Percentiles rank a stretch among this genome's conserved stretches.
Conservation (phyloP, 2,329 filamentous ascomycete species). For the Penicillium sp. region DNA sequence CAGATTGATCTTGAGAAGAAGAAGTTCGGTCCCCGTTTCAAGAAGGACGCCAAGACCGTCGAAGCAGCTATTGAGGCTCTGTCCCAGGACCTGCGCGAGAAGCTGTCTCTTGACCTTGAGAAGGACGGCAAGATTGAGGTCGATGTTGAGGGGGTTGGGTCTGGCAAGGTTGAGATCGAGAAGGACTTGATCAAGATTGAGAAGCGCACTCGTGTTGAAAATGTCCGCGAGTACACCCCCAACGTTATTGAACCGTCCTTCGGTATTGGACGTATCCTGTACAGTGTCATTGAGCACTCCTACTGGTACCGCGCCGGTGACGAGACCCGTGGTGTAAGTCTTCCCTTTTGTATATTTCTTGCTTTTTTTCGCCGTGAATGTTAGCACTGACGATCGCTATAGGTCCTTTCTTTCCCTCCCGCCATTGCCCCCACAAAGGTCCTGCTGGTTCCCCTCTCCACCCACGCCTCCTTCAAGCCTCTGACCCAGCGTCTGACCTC, state of each 20-base stretch:
- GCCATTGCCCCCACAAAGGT: constrained; percentile 92
- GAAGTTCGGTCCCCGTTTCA: constrained; percentile 92
- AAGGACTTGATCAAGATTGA: constrained; percentile 80
- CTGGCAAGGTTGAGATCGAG: constrained; percentile 73
- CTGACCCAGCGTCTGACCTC: constrained; percentile 69
- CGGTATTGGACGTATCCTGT: constrained; percentile 91
- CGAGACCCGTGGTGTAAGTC: constrained; percentile 80
- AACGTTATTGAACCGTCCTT: constrained; percentile 98
- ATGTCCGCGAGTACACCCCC: constrained; percentile 85
- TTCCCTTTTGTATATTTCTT: background rate
- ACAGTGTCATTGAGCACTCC: constrained; percentile 87
- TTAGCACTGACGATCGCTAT: constrained; percentile 9
- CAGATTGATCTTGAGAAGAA: constrained; percentile 87
- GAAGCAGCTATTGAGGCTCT: constrained; percentile 74
- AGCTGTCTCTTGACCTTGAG: constrained; percentile 70
- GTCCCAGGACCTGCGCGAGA: constrained; percentile 76
- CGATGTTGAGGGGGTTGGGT: constrained; percentile 64
- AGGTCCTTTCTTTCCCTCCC: constrained; percentile 72
- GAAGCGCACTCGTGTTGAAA: constrained; percentile 76
- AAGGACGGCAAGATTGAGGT: constrained; percentile 72
- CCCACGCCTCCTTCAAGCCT: constrained; percentile 76
- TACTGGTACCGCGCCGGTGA: constrained; percentile 89
- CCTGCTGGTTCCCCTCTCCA: constrained; percentile 83
- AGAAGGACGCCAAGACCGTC: constrained; percentile 86
- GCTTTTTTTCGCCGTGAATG: background rate